Conservation (phyloP, 257 asterid species). For the Coffea eugenioides region DNA sequence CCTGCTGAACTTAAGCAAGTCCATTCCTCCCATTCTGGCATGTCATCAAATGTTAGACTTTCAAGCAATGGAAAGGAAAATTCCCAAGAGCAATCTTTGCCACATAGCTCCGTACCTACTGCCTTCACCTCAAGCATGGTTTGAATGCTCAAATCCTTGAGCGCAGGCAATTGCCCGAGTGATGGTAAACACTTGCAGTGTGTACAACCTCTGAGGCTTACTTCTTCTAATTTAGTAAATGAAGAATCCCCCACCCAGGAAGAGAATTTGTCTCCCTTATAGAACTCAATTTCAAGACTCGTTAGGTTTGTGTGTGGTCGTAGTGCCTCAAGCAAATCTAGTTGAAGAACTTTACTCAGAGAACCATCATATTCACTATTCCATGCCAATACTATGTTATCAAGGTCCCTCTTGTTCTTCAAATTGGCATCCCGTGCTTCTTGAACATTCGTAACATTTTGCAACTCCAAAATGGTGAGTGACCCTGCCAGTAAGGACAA, state of each 20-base stretch:
- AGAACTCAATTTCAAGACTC: conserved; percentile 4
- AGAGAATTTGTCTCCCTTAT: conserved; percentile 17
- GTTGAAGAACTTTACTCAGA: conserved; percentile 6
- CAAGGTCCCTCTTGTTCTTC: conserved; percentile 5
- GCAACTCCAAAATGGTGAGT: conserved; percentile 12
- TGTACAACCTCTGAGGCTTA: conserved; percentile 12
- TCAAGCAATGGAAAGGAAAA: conserved; percentile 22
- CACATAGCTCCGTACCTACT: conserved; percentile 17
- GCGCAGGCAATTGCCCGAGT: conserved; percentile 22
- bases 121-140: conserved; percentile 17
- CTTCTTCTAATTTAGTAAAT: conserved; percentile 13
- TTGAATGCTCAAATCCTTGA: conserved; percentile 15
- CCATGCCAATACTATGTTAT: conserved; percentile 14
- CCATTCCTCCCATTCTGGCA: conserved; percentile 33
- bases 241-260: conserved; percentile 15
- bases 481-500: conserved; percentile 11
- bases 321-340: conserved; percentile 15
- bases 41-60: conserved; percentile 21
- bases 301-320: conserved; percentile 16
- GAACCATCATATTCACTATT: conserved; percentile 1
- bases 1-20: background rate
- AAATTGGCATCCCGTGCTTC: conserved; percentile 25
- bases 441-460: conserved; percentile 12
- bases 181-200: conserved; percentile 19
- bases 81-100: background rate